These are phyloP conservation scores for Kingdonia uniflora DNA, from an alignment of 164 flowering plant species.

Conservation along the genomic window DNA sequence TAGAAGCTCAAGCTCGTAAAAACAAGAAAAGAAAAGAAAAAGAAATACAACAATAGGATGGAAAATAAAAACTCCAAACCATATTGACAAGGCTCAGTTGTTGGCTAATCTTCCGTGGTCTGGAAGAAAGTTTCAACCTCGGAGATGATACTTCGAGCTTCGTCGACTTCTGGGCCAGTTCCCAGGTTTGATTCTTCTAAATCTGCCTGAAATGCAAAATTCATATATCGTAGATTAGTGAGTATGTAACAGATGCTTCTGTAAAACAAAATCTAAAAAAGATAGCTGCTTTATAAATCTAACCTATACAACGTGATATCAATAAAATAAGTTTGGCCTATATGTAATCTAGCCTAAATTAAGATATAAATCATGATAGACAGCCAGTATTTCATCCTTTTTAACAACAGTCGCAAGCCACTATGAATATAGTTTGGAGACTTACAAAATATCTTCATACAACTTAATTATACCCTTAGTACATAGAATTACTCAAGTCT, in stretches of 20 bases:
- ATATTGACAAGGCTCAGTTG: no score
- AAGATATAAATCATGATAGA: background rate
- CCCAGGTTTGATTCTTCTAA: slow-evolving; percentile 44
- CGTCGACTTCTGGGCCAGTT: slow-evolving; percentile 53
- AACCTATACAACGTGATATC: background rate
- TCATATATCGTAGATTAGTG: background rate
- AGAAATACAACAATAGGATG: no score
- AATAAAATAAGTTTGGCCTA: background rate
- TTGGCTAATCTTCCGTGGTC: slow-evolving; percentile 24
- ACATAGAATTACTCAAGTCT: no score
- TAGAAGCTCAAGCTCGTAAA: no score
- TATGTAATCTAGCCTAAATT: background rate
- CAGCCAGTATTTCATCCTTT: background rate
- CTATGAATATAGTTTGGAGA: background rate
- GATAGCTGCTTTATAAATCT: background rate
- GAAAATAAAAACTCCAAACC: no score
- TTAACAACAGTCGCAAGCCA: no score
- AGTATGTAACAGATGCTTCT: background rate
- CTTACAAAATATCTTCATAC: background rate
- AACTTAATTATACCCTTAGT: no score
- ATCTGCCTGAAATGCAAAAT: slow-evolving; percentile 38
- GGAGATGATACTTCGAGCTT: slow-evolving; percentile 34
- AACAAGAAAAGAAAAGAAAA: no score
- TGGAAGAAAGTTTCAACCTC: slow-evolving; percentile 46
- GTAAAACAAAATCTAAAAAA: background rate